Base-by-base conservation (phyloP, 1,284 basidiomycete species). In the Phellopilus nigrolimitatus region DNA sequence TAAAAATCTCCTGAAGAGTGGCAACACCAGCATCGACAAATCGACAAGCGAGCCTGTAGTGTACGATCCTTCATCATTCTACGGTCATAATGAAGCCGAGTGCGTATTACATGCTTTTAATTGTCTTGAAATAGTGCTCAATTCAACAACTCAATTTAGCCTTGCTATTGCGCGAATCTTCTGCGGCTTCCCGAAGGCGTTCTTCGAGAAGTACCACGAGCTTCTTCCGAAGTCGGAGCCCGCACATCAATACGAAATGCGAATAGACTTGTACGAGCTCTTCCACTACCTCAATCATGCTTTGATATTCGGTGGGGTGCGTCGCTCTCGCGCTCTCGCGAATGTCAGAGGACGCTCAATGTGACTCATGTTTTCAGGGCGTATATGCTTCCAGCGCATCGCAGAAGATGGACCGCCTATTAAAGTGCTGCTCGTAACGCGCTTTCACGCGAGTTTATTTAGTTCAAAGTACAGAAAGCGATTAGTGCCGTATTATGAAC, bases 281-380 rank as follows among this genome's bases (percentile, higher is more conserved):
- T 95, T 90, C 59, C 91, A 95, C 66, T 91, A 93, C 63, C 70
- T 94, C 56, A 95, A 94, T 60, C 88, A 90, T 60, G 84, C 86
- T 0, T 69, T 86, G 6, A 61, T 90, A 4, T 89, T 89, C 45
- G 62, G 62, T 57, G 82, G 83, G 52, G 87, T 86, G 59, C 66
- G 80, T 69, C 46, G 27, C 46, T 8, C 30, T 33, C 3, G 6
- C n/a, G n/a, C n/a, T 17, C 34, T 37, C 2, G 7, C n/a, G 34
- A 37, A 17, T 15, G 7, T 37, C 13, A 37, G 7, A 17, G 3
- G 8, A 3, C 34, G 15, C 12, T 3, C n/a, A n/a, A n/a, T n/a
- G n/a, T n/a, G n/a, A n/a, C 15, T n/a, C n/a, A 47, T 49, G 17
- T 47, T 34, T 22, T 46, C 61, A 84, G 82, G 77, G 77, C n/a